Percentiles rank a stretch among this genome's conserved stretches.
phyloP scores from a whole-genome alignment of 768 basidiomycete genomes.

The Auricularia cornea region DNA sequence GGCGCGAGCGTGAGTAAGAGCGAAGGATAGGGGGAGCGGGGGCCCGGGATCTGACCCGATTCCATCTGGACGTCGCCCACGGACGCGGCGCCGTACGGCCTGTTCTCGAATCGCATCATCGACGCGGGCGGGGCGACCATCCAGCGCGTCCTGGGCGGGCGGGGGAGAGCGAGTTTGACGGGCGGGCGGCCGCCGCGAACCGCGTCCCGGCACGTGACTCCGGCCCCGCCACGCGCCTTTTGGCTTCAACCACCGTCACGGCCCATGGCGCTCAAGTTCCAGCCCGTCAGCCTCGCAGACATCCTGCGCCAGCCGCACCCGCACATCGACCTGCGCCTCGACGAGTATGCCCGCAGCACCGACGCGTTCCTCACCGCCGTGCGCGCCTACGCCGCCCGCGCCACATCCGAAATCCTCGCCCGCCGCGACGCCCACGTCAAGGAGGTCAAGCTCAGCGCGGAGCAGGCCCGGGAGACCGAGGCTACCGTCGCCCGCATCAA shows the following conservation, averaged over 20 bases:
- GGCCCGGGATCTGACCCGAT: not conserved
- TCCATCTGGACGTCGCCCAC: not conserved
- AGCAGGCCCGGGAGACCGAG: constrained; percentile 56
- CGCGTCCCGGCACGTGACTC: not conserved
- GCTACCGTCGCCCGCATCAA: constrained; percentile 68
- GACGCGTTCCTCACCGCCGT: constrained; percentile 67
- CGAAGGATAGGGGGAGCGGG: not conserved
- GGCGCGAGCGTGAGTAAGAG: not conserved
- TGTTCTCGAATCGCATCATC: not conserved
- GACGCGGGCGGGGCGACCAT: not conserved
- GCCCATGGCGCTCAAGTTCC: not conserved
- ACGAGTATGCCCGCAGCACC: constrained; percentile 56
- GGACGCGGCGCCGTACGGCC: not conserved
- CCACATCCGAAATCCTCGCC: constrained; percentile 60
- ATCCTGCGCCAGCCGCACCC: constrained; percentile 39
- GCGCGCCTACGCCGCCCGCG: constrained; percentile 61
- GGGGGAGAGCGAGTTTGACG: not conserved
- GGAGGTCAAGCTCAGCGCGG: constrained; percentile 54
- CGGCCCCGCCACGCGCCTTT: not conserved
- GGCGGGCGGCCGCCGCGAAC: no score
- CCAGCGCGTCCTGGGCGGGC: not conserved
- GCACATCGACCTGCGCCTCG: constrained; percentile 53
- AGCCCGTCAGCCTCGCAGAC: constrained; percentile 4
- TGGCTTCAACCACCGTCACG: not conserved
- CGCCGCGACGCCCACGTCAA: constrained; percentile 51